A percentile compares a stretch with the other conserved stretches of the same genome.
phyloP scores from a whole-genome alignment of 1,284 basidiomycete species.

The Tilletia walkeri region DNA sequence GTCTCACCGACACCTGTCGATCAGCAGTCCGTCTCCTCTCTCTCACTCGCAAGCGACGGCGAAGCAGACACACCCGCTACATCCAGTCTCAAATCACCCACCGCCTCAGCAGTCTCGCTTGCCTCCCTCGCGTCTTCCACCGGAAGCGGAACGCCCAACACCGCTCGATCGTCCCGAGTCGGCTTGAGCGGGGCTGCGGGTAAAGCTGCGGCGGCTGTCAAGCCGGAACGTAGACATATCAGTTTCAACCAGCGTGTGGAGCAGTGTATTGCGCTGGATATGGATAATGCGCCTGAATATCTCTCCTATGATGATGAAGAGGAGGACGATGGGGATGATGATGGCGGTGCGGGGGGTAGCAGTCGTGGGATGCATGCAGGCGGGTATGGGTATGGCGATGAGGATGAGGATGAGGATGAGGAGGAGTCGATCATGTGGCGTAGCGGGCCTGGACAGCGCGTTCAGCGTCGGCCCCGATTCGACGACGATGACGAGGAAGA shows the following conservation, averaged over 20 bases:
- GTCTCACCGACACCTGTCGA: too few species aligned
- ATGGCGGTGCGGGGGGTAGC: slow-evolving; percentile 49
- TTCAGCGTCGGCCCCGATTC: slow-evolving; percentile 19
- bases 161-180: not conserved
- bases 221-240: slow-evolving; percentile 67
- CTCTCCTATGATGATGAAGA: slow-evolving; percentile 61
- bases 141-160: not conserved
- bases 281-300: not conserved
- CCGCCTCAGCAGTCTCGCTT: slow-evolving; percentile 1
- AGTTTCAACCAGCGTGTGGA: slow-evolving; percentile 97
- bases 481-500: slow-evolving; percentile 52
- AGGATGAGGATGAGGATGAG: slow-evolving; percentile 60
- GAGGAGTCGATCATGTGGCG: slow-evolving; percentile 12
- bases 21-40: not conserved
- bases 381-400: slow-evolving; percentile 58
- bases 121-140: not conserved
- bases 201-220: not conserved
- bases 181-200: not conserved
- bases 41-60: not conserved
- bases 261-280: slow-evolving; percentile 87
- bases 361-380: slow-evolving; percentile 25
- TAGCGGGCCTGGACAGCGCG: not conserved
- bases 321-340: slow-evolving; percentile 47
- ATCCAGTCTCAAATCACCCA: slow-evolving; percentile 11
- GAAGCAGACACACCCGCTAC: not conserved